These are phyloP conservation scores for Obba rivulosa DNA, from an alignment of 768 basidiomycete species.

Conservation along the genomic window DNA sequence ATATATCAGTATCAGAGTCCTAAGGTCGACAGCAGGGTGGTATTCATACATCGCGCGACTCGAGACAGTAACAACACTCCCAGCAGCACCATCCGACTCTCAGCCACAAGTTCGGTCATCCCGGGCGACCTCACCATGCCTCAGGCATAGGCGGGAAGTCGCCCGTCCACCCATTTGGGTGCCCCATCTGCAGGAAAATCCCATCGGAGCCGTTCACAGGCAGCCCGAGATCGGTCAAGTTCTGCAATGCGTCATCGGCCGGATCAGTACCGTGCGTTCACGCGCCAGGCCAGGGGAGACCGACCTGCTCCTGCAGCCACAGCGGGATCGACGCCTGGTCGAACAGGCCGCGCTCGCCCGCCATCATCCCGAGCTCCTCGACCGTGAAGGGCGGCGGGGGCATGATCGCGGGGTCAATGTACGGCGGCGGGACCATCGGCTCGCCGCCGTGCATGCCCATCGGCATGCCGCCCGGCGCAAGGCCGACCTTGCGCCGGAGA, in stretches of 20 bases:
- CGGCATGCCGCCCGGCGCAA: conserved; percentile 28
- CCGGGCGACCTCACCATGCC: conserved; percentile 58
- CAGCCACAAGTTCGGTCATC: neutral
- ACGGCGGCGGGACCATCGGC: conserved; percentile 51
- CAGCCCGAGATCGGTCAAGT: conserved; percentile 81
- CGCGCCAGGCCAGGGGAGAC: conserved; percentile 20
- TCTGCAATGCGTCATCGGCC: conserved; percentile 38
- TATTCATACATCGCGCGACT: too few relatives aligned
- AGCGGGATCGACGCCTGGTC: conserved; percentile 79
- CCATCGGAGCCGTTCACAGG: conserved; percentile 91
- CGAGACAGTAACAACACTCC: too few relatives aligned
- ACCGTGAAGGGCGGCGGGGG: conserved; percentile 60
- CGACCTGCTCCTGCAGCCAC: conserved; percentile 88
- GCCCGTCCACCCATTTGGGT: conserved; percentile 68
- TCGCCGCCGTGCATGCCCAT: conserved; percentile 23
- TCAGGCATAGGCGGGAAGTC: conserved; percentile 77
- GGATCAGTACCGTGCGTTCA: neutral
- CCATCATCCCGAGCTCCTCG: conserved; percentile 74
- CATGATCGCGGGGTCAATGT: conserved; percentile 43
- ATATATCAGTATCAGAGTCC: too few relatives aligned
- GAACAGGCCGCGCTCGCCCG: conserved; percentile 45
- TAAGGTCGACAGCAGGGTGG: too few relatives aligned
- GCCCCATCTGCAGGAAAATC: conserved; percentile 75
- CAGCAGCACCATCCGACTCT: too few relatives aligned
- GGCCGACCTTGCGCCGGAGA: conserved; percentile 81